phyloP scores from a whole-genome alignment of 495 filamentous ascomycete genomes.

The Tuber brumale region DNA sequence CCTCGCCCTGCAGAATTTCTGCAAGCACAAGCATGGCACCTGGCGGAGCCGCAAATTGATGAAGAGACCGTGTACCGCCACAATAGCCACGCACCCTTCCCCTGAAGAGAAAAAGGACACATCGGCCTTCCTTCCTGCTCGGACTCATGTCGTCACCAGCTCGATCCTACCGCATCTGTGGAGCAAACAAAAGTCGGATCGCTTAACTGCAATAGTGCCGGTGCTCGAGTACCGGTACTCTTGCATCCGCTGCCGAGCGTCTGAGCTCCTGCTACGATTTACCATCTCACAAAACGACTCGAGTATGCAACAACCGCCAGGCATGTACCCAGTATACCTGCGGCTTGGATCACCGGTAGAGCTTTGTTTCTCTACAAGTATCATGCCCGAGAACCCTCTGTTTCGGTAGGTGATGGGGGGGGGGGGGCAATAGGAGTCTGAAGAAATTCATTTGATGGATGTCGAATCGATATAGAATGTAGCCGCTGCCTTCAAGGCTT shows the following conservation, averaged over 20 bases:
- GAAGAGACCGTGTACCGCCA: not conserved
- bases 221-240: not conserved
- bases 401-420: not conserved
- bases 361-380: not conserved
- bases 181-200: no score
- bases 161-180: not conserved
- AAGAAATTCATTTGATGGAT: not conserved
- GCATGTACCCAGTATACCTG: not conserved
- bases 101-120: not conserved
- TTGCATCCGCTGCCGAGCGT: not conserved
- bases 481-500: not conserved
- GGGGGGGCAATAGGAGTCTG: not conserved
- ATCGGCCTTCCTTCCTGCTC: not conserved
- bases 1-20: not conserved
- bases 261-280: not conserved
- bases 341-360: not conserved
- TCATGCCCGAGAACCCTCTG: not conserved
- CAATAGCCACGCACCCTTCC: not conserved
- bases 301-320: not conserved
- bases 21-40: not conserved
- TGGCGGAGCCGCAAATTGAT: not conserved
- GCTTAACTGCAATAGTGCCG: no score
- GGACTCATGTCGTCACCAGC: not conserved
- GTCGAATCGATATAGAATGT: not conserved
- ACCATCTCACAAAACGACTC: not conserved